Conservation (phyloP, 257 asterid species). For the Solanum dulcamara region DNA sequence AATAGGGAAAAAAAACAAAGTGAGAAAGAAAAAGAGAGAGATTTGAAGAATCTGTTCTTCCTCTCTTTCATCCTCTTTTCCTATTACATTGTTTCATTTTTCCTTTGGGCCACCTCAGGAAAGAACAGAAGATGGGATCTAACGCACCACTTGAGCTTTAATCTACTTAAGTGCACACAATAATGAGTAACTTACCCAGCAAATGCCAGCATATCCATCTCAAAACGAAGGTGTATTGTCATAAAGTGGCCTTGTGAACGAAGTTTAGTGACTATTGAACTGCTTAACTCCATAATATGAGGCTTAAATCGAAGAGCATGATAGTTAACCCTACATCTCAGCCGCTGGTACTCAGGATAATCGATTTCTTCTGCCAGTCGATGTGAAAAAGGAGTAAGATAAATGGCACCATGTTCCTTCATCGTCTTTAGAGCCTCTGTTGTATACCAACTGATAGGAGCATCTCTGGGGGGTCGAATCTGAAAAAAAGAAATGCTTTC, state of each 20-base stretch:
- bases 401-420: slow-evolving; percentile 94
- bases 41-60: neutral
- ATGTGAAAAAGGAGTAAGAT: slow-evolving; percentile 96
- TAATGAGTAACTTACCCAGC: slow-evolving; percentile 63
- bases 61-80: neutral
- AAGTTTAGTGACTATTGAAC: slow-evolving; percentile 61
- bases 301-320: slow-evolving; percentile 92
- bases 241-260: slow-evolving; percentile 93
- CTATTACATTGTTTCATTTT: neutral
- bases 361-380: slow-evolving; percentile 94
- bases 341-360: slow-evolving; percentile 83
- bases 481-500: slow-evolving; percentile 14
- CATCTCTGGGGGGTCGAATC: slow-evolving; percentile 97
- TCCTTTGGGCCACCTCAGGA: neutral
- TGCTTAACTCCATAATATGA: slow-evolving; percentile 86
- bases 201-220: slow-evolving; percentile 98
- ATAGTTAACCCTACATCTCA: slow-evolving; percentile 92
- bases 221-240: slow-evolving; percentile 97
- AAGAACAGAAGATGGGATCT: neutral
- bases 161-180: neutral
- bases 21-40: neutral
- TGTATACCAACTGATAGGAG: slow-evolving; percentile 88
- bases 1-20: neutral
- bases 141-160: neutral
- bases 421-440: slow-evolving; percentile 67